Base-by-base conservation (phyloP, 768 basidiomycete species). In the Mycena amicta region DNA sequence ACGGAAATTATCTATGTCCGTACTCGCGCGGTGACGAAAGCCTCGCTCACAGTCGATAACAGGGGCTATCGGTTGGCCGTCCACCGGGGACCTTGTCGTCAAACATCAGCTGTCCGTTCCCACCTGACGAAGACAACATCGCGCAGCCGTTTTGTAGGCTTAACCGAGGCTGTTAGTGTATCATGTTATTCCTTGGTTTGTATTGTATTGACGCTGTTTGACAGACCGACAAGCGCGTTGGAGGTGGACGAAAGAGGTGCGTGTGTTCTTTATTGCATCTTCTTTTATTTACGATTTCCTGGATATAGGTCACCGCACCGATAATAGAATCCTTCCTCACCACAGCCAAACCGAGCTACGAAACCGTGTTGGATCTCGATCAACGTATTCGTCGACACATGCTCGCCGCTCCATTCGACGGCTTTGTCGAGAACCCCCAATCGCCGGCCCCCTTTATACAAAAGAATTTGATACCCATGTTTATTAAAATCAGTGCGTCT, bases 1-100 rank as follows among this genome's bases (percentile, higher is more conserved):
- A 68, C 77, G 16, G 80, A 81, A 62, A 68, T 73, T 55, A 73
- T 75, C 43, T 76, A 78, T 56, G 81, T 79, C 55, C 55, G 72
- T 52, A 3, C 46, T 31, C 12, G n/a, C n/a, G n/a, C n/a, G n/a
- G n/a, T n/a, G n/a, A n/a, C n/a, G n/a, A n/a, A n/a, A n/a, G n/a
- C n/a, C n/a, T n/a, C n/a, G n/a, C n/a, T n/a, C n/a, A n/a, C n/a
- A n/a, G n/a, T n/a, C n/a, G n/a, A n/a, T 37, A 13, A 41, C 47
- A 76, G 75, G 70, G 72, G 33, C 62, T 76, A 45, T 65, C 72
- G 50, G 65, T 75, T 20, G 75, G 75, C 4, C 75, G 75, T 43
- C 75, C 75, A 5, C 72, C 75, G 2, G 74, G 72, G 2, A 70
- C 70, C 29, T 65, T 62, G 33, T 49, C 74, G 23, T 71, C 73